Base-by-base conservation (phyloP, 1,284 basidiomycete species). In the Boletellus sp. region DNA sequence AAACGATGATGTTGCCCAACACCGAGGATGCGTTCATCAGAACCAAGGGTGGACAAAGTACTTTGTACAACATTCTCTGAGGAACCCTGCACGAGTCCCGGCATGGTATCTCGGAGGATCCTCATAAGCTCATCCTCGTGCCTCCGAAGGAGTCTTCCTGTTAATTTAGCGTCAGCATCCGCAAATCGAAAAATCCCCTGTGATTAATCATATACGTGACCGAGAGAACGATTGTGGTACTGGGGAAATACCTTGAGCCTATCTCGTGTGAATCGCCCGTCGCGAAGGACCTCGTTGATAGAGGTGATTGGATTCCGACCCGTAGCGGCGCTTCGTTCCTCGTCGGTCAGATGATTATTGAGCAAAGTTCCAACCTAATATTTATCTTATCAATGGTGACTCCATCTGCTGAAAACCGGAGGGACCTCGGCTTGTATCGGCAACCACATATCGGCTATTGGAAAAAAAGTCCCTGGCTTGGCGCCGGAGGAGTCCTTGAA, bases 261-360 rank as follows among this genome's bases (percentile, higher is more conserved):
- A 61, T 96, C 92, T 54, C 92, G 79, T 16, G 74, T 77, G 55
- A 87, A 83, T 58, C 82, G 85, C 18, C 90, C 88, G 52, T 92
- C 89, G n/a, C 91, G 81, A 35, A 99, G 79, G 11, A 95, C 86
- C 62, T 98, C 96, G 62, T 97, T 97, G 69, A 99, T 91, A 3
- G 95, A 94, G 6, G 88, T 83, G 48, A 97, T 89, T 2, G 91
- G 89, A 65, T 94, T 94, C 38, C 93, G 78, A 7, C 88, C 85
- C 10, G 89, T 79, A 13, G 84, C 78, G 5, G 84, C 79, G 3
- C 86, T 86, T 67, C 86, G 85, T 53, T 90, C 86, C 61, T 96
- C 93, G 68, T 95, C 92, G 22, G 87, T 89, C 11, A 99, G 76
- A 71, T 99, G 97, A 67, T 95, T 93, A 56, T 88, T 82, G 38